These are phyloP conservation scores for Nannochloropsis salina DNA, from an alignment of 108 stramenopile genomes.

Conservation along the genomic window DNA sequence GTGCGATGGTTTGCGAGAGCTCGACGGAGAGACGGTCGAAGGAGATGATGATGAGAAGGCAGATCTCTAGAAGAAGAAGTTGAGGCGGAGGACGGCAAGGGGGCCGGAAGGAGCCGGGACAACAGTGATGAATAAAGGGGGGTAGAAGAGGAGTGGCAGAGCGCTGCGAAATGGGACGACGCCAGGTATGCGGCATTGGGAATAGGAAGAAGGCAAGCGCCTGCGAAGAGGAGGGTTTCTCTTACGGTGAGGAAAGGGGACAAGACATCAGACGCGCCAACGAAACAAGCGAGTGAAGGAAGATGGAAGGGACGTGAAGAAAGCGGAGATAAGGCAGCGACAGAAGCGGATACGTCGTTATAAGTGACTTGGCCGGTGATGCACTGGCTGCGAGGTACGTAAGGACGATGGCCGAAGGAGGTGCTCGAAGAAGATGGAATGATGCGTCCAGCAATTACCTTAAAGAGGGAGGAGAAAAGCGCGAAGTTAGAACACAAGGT, in stretches of 20 bases:
- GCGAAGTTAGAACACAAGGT: too few species aligned
- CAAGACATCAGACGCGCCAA: not conserved
- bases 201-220: constrained; percentile 39
- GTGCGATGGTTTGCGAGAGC: constrained; percentile 24
- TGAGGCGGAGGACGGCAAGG: not conserved
- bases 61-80: too few species aligned
- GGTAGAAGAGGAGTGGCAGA: not conserved
- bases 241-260: constrained; percentile 62
- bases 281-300: not conserved
- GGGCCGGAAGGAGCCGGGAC: not conserved
- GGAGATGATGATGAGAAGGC: not conserved
- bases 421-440: too few species aligned
- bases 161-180: too few species aligned
- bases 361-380: not conserved
- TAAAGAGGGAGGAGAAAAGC: not conserved
- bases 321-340: not conserved
- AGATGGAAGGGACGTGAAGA: not conserved
- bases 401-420: too few species aligned
- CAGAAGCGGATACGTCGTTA: not conserved
- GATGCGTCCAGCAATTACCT: not conserved
- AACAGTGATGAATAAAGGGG: not conserved
- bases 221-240: constrained; percentile 74
- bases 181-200: too few species aligned
- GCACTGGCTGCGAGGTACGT: not conserved
- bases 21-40: not conserved